Conservation (phyloP, 768 basidiomycete species). For the Terana coerulea region DNA sequence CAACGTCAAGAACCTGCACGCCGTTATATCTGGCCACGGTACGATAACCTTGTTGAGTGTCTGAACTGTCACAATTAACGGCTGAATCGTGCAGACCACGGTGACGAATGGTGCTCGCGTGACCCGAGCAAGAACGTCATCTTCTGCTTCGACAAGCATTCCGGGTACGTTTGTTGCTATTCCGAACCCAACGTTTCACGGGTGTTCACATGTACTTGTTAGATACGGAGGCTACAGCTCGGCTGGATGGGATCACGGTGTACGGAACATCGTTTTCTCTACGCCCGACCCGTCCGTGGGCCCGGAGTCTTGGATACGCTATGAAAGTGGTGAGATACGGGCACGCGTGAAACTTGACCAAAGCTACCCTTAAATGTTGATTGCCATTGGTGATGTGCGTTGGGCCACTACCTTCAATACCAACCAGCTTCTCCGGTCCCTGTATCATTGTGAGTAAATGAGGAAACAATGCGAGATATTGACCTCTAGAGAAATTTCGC, state of each 20-base stretch:
- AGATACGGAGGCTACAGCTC: constrained; percentile 66
- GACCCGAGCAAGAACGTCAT: constrained; percentile 58
- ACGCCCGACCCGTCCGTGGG: constrained; percentile 41
- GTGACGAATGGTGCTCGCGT: constrained; percentile 76
- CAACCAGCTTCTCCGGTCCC: no score
- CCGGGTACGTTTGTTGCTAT: constrained; percentile 42
- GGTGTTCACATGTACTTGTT: neutral
- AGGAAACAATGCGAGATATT: no score
- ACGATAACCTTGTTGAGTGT: neutral
- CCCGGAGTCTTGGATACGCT: constrained; percentile 61
- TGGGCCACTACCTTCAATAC: no score
- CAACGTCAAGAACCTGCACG: constrained; percentile 62
- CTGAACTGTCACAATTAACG: neutral
- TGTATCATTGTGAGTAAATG: no score
- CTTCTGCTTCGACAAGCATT: constrained; percentile 78
- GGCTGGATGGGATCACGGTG: constrained; percentile 58
- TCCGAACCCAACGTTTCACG: no score
- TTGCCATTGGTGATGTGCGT: no score
- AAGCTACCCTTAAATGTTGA: constrained; percentile 28
- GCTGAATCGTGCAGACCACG: constrained; percentile 50
- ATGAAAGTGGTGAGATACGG: constrained; percentile 55
- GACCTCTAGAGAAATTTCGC: no score
- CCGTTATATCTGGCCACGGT: constrained; percentile 72
- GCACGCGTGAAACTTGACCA: constrained; percentile 50
- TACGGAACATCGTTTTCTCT: constrained; percentile 59